Base-by-base conservation (phyloP, 2,329 filamentous ascomycete species). In the Fusarium sp. region DNA sequence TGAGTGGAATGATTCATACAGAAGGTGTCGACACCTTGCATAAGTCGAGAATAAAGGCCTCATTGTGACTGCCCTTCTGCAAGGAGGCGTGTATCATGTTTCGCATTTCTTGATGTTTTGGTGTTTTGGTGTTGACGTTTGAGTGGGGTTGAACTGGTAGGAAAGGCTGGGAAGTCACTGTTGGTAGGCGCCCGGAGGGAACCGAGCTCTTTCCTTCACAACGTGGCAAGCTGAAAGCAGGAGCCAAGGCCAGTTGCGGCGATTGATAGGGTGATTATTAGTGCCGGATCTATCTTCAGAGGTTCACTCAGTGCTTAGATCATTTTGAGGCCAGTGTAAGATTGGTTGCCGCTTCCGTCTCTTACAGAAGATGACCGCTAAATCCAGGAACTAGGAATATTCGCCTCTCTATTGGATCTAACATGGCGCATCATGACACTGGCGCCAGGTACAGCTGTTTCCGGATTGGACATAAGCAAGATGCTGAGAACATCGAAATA, bases 21-120 rank as follows among this genome's bases (percentile, higher is more conserved):
- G 20, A 40, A 51, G 21, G 61, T n/a, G 37, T 49, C 41, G n/a
- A 49, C 50, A 37, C 40, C 56, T 71, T 63, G 61, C 57, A 56
- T 60, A 46, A 58, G 34, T 47, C 30, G 43, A 23, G 30, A 23
- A 48, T 28, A 69, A 63, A 45, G 34, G 47, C 45, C n/a, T 60
- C 32, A 40, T 54, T 34, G 27, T 53, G 32, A 43, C 14, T 12
- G 18, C 11, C 45, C 27, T 68, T 49, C 49, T 59, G 56, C 55
- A 72, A 49, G 49, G 63, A 47, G 42, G 7, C 55, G 46, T 69
- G 34, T 56, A 50, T 48, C 55, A 63, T 64, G 66, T 73, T 73
- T 72, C 71, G 64, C 41, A 59, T 63, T 59, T 68, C 72, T 68
- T 73, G 53, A 51, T 68, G 56, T 71, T 71, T 72, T 66, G 56